Evolutionary conservation across 2,329 filamentous ascomycete genomes (phyloP), one percentile per base, ranked within the genome.

Genomic region (Ramichloridium luteum): DNA sequence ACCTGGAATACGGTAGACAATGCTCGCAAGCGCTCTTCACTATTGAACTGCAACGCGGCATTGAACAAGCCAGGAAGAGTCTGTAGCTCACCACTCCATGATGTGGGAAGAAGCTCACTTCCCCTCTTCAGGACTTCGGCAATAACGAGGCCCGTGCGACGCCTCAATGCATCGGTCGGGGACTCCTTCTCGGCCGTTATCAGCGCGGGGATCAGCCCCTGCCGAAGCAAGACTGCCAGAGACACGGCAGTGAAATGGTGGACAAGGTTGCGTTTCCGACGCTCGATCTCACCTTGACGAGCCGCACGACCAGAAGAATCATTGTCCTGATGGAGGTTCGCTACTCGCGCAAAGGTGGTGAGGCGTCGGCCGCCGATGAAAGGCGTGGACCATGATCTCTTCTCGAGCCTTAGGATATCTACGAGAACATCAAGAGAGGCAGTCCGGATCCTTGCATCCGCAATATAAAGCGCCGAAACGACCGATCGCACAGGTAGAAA

Each of bases 1-100:
- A 98, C 93, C 53, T 96, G 90, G 50, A 96, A 98, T 9, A 98
- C 83, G 12, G 92, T 92, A 5, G 84, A 78, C 5, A 84, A 86
- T 5, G 88, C 84, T 35, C 80, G 67, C 45, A 86, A 86, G 33
- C 83, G 77, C 14, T 75, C 70, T 16, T 86, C 74, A 13, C 74
- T 67, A 13, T 72, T 65, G 46, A 86, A 83, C 18, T 75, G 70
- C 2, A 81, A 70, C 4, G 86, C 84, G 0, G 77, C 74, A 5
- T 77, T 68, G 48, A 98, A 80, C 1, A 96, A 66, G 39, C 88
- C 79, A 1, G 90, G 90, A 12, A 98, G 70, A 4, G 93, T 71
- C 50, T 98, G 90, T 14, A 98, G 64, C 28, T 84, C 72, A 30
- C 77, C 74, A 51, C 84, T 94, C 74, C 85, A 85, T 0, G 72